phyloP scores from a whole-genome alignment of 2,329 filamentous ascomycete genomes.

The Seiridium unicorne region DNA sequence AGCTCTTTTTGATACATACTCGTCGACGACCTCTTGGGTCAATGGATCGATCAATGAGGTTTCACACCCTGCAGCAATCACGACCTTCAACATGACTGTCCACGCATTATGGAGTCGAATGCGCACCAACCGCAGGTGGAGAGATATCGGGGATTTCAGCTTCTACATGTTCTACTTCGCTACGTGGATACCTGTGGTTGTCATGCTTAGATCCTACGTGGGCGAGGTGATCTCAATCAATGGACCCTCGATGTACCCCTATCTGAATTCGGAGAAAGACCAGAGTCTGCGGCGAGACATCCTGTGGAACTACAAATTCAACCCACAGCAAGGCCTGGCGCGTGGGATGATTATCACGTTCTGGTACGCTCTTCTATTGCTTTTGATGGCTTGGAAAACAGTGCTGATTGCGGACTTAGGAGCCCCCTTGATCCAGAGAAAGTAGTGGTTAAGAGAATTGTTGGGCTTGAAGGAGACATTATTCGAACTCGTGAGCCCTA shows the following conservation, averaged over 20 bases:
- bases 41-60: too few relatives aligned
- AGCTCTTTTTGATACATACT: not conserved
- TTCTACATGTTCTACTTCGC: slow-evolving; percentile 51
- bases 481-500: slow-evolving; percentile 66
- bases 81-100: slow-evolving; percentile 20
- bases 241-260: slow-evolving; percentile 74
- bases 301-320: slow-evolving; percentile 59
- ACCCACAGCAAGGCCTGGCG: slow-evolving; percentile 55
- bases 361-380: slow-evolving; percentile 38
- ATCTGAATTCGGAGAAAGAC: slow-evolving; percentile 66
- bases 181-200: slow-evolving; percentile 61
- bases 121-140: not conserved
- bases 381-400: not conserved
- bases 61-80: not conserved
- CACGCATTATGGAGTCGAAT: slow-evolving; percentile 34
- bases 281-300: slow-evolving; percentile 52
- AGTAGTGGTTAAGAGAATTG: slow-evolving; percentile 76
- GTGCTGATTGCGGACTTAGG: slow-evolving; percentile 37
- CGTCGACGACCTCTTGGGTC: too few relatives aligned
- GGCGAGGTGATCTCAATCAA: slow-evolving; percentile 56
- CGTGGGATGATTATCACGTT: slow-evolving; percentile 76
- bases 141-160: slow-evolving; percentile 31
- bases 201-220: slow-evolving; percentile 61
- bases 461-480: slow-evolving; percentile 77
- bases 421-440: slow-evolving; percentile 70